These are phyloP conservation scores for Cladophialophora chaetospira DNA, from an alignment of 2,329 filamentous ascomycete genomes.

Conservation along the genomic window DNA sequence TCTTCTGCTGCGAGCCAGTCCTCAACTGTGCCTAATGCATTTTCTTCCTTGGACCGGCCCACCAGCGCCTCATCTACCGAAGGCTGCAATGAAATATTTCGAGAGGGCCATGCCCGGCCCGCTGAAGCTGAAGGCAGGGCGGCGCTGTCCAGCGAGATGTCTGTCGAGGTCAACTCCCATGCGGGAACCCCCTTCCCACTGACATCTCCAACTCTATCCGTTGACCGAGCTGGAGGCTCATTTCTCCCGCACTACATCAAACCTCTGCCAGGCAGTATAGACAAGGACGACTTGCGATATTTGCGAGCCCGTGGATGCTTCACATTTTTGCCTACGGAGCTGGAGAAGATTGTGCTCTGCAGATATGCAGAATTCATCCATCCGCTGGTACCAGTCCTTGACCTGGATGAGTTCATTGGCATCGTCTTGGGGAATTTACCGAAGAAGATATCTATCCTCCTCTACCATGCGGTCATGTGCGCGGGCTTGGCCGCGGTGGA, in stretches of 20 bases:
- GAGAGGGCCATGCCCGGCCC: too few relatives aligned
- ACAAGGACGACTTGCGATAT: slow-evolving; percentile 8
- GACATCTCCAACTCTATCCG: background rate
- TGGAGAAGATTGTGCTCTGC: slow-evolving; percentile 7
- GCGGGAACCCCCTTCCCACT: too few relatives aligned
- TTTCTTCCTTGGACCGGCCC: too few relatives aligned
- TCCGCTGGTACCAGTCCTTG: slow-evolving; percentile 8
- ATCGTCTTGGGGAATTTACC: background rate
- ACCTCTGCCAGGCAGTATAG: background rate
- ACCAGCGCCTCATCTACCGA: too few relatives aligned
- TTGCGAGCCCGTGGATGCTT: slow-evolving; percentile 4
- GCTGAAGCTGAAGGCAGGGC: too few relatives aligned
- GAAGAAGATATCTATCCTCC: slow-evolving; percentile 3
- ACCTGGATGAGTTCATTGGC: slow-evolving; percentile 7
- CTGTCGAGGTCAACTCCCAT: too few relatives aligned
- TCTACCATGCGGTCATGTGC: slow-evolving; percentile 14
- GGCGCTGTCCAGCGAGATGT: too few relatives aligned
- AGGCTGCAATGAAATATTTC: too few relatives aligned
- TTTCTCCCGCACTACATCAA: slow-evolving; percentile 16
- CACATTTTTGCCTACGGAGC: background rate
- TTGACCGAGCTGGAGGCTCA: background rate
- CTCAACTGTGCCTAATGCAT: background rate
- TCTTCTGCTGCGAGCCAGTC: background rate
- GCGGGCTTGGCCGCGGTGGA: slow-evolving; percentile 17
- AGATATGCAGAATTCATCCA: slow-evolving; percentile 14